Evolutionary conservation across 2,329 filamentous ascomycete species (phyloP).

Genomic region (Talaromyces albobiverticillius): DNA sequence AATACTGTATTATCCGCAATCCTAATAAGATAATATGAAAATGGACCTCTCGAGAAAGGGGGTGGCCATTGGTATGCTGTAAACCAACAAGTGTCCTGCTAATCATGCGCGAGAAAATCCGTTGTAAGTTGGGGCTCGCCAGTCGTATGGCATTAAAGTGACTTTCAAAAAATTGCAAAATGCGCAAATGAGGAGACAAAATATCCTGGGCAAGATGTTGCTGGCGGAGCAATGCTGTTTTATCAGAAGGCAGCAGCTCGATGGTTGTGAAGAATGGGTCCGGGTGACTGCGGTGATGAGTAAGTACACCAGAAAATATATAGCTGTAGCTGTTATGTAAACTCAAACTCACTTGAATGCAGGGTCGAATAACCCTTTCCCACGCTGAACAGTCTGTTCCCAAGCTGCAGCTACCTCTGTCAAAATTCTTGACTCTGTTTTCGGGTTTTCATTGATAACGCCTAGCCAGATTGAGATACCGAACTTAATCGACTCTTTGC

Average conservation of each 20-base stretch:
- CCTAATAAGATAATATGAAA: slow-evolving; percentile 85
- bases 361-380: slow-evolving; percentile 76
- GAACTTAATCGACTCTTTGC: slow-evolving; percentile 90
- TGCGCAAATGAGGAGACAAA: slow-evolving; percentile 78
- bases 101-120: slow-evolving; percentile 77
- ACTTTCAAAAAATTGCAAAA: slow-evolving; percentile 86
- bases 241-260: slow-evolving; percentile 90
- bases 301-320: background rate
- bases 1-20: slow-evolving; percentile 71
- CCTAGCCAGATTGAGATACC: slow-evolving; percentile 95
- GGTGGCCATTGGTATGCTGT: slow-evolving; percentile 69
- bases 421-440: slow-evolving; percentile 80
- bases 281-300: slow-evolving; percentile 51
- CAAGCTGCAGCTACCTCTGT: slow-evolving; percentile 86
- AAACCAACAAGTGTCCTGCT: slow-evolving; percentile 74
- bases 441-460: slow-evolving; percentile 92
- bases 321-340: no score
- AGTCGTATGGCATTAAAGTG: slow-evolving; percentile 94
- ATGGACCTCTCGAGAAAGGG: slow-evolving; percentile 85
- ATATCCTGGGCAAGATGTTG: slow-evolving; percentile 79
- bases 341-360: slow-evolving; percentile 56
- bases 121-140: slow-evolving; percentile 76
- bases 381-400: slow-evolving; percentile 76
- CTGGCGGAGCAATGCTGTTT: slow-evolving; percentile 67
- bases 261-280: slow-evolving; percentile 90